Conservation (phyloP, 257 asterid species). For the Capsicum baccatum region DNA sequence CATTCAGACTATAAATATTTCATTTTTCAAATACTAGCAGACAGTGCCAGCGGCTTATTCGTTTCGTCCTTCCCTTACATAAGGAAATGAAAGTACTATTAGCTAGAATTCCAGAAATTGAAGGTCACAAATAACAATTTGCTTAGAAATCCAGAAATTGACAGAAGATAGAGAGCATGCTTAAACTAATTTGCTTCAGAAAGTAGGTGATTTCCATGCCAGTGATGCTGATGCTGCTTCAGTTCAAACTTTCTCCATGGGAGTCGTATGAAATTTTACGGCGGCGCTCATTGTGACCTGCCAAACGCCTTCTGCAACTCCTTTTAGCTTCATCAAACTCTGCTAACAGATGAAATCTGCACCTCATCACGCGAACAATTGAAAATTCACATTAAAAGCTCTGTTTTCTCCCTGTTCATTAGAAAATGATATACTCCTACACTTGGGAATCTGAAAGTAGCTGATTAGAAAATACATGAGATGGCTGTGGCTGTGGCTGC, state of each 20-base stretch:
- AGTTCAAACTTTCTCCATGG: constrained; percentile 48
- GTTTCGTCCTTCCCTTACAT: background rate
- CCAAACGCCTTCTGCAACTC: constrained; percentile 89
- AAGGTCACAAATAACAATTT: background rate
- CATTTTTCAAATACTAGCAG: background rate
- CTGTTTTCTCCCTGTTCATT: constrained; percentile 27
- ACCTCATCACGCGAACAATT: constrained; percentile 29
- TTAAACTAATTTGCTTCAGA: background rate
- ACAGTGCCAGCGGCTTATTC: background rate
- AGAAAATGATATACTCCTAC: constrained; percentile 26
- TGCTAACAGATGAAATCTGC: constrained; percentile 83
- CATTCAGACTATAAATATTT: background rate
- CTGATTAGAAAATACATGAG: constrained; percentile 24
- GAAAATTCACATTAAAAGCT: constrained; percentile 33
- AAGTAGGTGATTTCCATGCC: constrained; percentile 22
- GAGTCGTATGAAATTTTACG: constrained; percentile 73
- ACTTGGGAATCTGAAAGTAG: constrained; percentile 1
- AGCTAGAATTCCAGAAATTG: background rate
- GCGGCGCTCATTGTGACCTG: constrained; percentile 92
- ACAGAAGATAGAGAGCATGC: constrained; percentile 90
- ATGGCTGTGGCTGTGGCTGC: constrained; percentile 1
- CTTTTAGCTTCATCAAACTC: constrained; percentile 87
- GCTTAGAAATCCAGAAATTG: constrained; percentile 48
- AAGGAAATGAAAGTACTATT: background rate
- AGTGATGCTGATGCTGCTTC: constrained; percentile 26